These are phyloP conservation scores for Pyronema domesticum DNA, from an alignment of 495 filamentous ascomycete species.

Conservation along the genomic window DNA sequence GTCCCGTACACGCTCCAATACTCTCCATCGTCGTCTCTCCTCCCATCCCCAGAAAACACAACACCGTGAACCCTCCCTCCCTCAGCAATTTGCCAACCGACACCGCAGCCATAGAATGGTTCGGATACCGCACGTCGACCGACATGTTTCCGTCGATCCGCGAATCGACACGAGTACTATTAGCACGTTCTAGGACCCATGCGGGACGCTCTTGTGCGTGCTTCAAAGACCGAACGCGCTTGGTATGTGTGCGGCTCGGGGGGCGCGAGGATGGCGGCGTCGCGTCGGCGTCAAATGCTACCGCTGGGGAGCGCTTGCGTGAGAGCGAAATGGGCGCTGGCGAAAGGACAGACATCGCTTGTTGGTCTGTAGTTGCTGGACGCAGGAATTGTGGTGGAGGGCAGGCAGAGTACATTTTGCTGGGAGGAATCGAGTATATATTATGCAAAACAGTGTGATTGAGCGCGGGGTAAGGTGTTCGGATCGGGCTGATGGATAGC, in stretches of 20 bases:
- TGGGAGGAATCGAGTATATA: not conserved
- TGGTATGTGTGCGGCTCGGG: conserved; percentile 17
- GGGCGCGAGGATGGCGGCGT: conserved; percentile 19
- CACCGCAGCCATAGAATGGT: too few relatives aligned
- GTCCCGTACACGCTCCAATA: not conserved
- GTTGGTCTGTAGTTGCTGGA: not conserved
- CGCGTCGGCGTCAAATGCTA: conserved; percentile 15
- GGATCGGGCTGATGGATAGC: too few relatives aligned
- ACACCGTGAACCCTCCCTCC: too few relatives aligned
- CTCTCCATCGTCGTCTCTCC: not conserved
- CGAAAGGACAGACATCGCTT: not conserved
- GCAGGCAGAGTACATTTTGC: not conserved
- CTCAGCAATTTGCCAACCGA: too few relatives aligned
- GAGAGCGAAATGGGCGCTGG: not conserved
- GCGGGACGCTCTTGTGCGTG: conserved; percentile 12
- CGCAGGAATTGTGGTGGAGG: not conserved
- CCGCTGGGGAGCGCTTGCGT: conserved; percentile 13
- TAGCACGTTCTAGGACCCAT: conserved; percentile 5
- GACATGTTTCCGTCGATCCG: not conserved
- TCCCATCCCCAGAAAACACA: not conserved
- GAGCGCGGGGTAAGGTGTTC: not conserved
- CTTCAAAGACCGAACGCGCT: conserved; percentile 11
- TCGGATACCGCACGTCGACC: not conserved
- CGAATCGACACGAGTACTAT: not conserved
- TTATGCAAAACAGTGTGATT: not conserved